A percentile compares a stretch with the other conserved stretches of the same genome.
phyloP scores from a whole-genome alignment of 495 filamentous ascomycete species.

The Cercophora newfieldiana region DNA sequence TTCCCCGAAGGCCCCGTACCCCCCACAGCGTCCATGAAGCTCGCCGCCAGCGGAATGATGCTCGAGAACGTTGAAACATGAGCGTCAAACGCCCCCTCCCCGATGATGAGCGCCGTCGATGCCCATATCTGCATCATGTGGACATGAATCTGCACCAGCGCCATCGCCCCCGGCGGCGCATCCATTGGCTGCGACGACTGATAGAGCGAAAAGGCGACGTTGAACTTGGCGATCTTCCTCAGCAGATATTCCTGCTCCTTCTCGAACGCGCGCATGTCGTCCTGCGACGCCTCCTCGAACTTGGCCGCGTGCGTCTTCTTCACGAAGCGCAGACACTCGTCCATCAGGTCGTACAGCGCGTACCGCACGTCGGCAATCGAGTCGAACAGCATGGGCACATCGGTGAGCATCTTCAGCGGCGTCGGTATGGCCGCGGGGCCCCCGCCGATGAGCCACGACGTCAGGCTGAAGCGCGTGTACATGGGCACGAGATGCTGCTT shows the following conservation, averaged over 20 bases:
- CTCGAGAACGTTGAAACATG: slow-evolving; percentile 38
- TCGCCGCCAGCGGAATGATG: slow-evolving; percentile 36
- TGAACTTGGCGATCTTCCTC: slow-evolving; percentile 34
- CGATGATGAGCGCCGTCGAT: slow-evolving; percentile 36
- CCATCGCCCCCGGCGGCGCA: slow-evolving; percentile 27
- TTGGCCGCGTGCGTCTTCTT: slow-evolving; percentile 32
- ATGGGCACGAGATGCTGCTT: slow-evolving; percentile 45
- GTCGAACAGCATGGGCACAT: slow-evolving; percentile 33
- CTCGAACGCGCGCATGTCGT: slow-evolving; percentile 31
- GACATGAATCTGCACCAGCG: slow-evolving; percentile 33
- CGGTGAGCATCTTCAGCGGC: slow-evolving; percentile 32
- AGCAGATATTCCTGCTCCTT: slow-evolving; percentile 33
- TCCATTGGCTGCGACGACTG: slow-evolving; percentile 23
- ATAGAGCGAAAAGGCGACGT: slow-evolving; percentile 37
- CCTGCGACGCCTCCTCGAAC: slow-evolving; percentile 19
- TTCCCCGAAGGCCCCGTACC: slow-evolving; percentile 2
- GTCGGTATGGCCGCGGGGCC: slow-evolving; percentile 30
- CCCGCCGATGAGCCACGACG: slow-evolving; percentile 39
- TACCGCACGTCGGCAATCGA: slow-evolving; percentile 34
- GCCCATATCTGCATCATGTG: slow-evolving; percentile 39
- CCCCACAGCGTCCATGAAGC: slow-evolving; percentile 30
- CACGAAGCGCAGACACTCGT: slow-evolving; percentile 34
- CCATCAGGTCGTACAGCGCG: slow-evolving; percentile 38
- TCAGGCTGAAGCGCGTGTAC: slow-evolving; percentile 42
- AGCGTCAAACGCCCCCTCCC: slow-evolving; percentile 41